Conservation (phyloP, 1,139 yeast species). For the Pichia sp. region DNA sequence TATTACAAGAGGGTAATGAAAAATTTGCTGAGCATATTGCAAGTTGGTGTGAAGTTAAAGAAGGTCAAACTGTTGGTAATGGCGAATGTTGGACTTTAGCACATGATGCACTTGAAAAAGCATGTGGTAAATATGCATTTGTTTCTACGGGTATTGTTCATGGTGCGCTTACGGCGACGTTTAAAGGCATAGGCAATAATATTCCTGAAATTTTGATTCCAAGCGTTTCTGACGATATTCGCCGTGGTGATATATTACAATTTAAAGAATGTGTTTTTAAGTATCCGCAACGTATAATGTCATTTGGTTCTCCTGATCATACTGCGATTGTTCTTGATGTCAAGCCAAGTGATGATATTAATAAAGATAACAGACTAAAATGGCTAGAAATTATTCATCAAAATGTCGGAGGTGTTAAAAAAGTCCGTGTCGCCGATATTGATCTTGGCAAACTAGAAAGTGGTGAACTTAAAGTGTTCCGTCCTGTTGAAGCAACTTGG, state of each 20-base stretch:
- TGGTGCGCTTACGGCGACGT: slow-evolving; percentile 49
- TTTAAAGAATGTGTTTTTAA: slow-evolving; percentile 40
- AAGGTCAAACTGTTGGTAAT: slow-evolving; percentile 52
- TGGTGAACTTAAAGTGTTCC: slow-evolving; percentile 47
- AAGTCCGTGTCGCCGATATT: slow-evolving; percentile 43
- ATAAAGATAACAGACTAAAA: slow-evolving; percentile 24
- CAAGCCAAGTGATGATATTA: slow-evolving; percentile 14
- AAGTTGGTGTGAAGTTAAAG: slow-evolving; percentile 52
- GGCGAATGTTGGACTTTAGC: slow-evolving; percentile 84
- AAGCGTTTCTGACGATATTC: slow-evolving; percentile 28
- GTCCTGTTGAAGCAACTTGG: slow-evolving; percentile 55
- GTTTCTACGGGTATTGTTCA: slow-evolving; percentile 48
- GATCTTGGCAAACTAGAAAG: slow-evolving; percentile 37
- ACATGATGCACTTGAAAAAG: slow-evolving; percentile 50
- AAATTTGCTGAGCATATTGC: slow-evolving; percentile 52
- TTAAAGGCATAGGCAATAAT: slow-evolving; percentile 21
- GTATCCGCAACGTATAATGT: slow-evolving; percentile 27
- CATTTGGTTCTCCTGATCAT: slow-evolving; percentile 60
- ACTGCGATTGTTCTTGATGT: slow-evolving; percentile 50
- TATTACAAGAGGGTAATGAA: slow-evolving; percentile 37
- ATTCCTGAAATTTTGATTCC: slow-evolving; percentile 25
- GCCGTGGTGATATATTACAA: slow-evolving; percentile 43
- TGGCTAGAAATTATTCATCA: slow-evolving; percentile 49
- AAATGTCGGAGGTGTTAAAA: slow-evolving; percentile 46
- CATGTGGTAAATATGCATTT: slow-evolving; percentile 59